These are phyloP conservation scores for Dendrobium officinale DNA, from an alignment of 106 monocot species.

Conservation along the genomic window DNA sequence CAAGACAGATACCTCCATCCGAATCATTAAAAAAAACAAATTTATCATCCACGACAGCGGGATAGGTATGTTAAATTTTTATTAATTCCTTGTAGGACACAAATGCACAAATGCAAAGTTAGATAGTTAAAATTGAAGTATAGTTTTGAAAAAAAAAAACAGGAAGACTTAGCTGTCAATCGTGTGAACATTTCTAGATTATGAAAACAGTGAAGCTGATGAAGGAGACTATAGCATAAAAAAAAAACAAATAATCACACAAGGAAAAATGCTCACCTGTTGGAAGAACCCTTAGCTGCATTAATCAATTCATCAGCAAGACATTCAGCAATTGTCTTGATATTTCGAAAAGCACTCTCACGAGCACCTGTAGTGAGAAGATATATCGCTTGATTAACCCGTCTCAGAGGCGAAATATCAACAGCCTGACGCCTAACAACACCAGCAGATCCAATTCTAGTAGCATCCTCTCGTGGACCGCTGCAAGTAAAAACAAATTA, in stretches of 20 bases:
- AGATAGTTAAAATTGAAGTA: no score
- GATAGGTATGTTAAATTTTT: no score
- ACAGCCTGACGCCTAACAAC: slow-evolving; percentile 57
- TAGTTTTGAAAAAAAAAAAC: no score
- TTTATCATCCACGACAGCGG: no score
- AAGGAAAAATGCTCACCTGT: slow-evolving; percentile 18
- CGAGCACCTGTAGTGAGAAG: slow-evolving; percentile 49
- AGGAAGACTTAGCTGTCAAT: no score
- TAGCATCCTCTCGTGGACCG: slow-evolving; percentile 63
- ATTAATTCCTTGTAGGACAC: no score
- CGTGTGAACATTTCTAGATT: no score
- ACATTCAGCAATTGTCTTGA: slow-evolving; percentile 56
- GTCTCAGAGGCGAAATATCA: slow-evolving; percentile 54
- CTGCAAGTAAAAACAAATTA: slow-evolving; percentile 8
- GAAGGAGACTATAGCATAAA: neutral
- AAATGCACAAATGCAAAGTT: no score
- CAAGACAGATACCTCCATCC: neutral
- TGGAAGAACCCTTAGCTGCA: slow-evolving; percentile 57
- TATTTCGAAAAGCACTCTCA: slow-evolving; percentile 52
- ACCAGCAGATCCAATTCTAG: slow-evolving; percentile 61
- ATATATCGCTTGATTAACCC: slow-evolving; percentile 54
- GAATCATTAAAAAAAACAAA: no score
- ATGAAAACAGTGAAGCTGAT: neutral
- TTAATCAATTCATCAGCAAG: slow-evolving; percentile 58
- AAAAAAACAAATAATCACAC: no score